Evolutionary conservation across 2,329 filamentous ascomycete genomes (phyloP).

Genomic region (Fonsecaea nubica): DNA sequence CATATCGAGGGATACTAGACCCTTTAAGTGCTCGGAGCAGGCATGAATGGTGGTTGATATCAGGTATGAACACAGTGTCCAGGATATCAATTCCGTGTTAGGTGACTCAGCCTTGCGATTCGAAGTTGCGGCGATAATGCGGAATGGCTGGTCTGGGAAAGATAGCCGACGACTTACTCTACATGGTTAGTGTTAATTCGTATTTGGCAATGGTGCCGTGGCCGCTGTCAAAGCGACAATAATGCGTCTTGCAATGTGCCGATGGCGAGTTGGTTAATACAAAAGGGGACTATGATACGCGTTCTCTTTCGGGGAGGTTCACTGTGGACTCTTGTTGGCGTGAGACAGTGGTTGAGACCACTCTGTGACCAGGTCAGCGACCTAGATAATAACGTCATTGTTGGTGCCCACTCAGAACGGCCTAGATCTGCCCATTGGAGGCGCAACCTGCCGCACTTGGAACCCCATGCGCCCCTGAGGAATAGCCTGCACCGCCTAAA

Average conservation of each 20-base stretch:
- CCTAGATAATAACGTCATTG: not conserved
- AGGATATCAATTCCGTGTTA: not conserved
- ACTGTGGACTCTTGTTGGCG: too few species aligned
- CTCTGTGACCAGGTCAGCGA: not conserved
- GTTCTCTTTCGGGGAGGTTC: too few species aligned
- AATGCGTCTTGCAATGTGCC: not conserved
- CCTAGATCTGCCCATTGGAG: not conserved
- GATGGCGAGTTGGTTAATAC: not conserved
- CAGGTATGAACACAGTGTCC: not conserved
- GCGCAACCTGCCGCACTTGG: not conserved
- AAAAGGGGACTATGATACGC: not conserved
- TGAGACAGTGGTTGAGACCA: too few species aligned
- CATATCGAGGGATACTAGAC: not conserved
- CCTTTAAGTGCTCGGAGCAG: not conserved
- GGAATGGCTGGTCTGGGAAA: not conserved
- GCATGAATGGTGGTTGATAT: not conserved
- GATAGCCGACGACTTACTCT: not conserved
- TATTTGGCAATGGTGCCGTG: not conserved
- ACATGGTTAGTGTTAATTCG: not conserved
- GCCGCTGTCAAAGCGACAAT: too few species aligned
- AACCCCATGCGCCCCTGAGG: not conserved
- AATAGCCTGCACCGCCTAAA: not conserved
- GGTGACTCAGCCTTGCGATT: constrained; percentile 5
- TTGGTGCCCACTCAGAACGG: not conserved
- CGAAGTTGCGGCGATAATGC: not conserved